These are phyloP conservation scores for Lentinus brumalis DNA, from an alignment of 768 basidiomycete species.

Conservation along the genomic window DNA sequence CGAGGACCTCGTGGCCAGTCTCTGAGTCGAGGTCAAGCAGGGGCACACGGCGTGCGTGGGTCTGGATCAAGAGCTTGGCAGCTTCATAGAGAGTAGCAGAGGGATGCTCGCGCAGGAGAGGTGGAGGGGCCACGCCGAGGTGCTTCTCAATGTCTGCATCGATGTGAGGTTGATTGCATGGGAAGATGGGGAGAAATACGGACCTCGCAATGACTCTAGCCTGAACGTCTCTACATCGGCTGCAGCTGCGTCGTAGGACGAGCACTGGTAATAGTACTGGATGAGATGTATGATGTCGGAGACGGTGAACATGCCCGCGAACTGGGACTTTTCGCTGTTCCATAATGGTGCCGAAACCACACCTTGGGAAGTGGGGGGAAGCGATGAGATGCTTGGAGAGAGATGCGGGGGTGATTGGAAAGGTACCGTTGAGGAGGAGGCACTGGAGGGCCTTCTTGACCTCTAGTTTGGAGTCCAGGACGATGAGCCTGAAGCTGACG, in stretches of 20 bases:
- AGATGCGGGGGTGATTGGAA: background rate
- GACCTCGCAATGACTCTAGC: conserved; percentile 87
- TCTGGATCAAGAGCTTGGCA: conserved; percentile 86
- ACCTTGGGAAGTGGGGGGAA: conserved; percentile 48
- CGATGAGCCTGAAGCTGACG: conserved; percentile 94
- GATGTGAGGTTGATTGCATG: conserved; percentile 11
- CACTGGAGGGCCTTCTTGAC: conserved; percentile 95
- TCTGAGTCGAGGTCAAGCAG: conserved; percentile 91
- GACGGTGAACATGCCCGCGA: conserved; percentile 99
- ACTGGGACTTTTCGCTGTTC: conserved; percentile 92
- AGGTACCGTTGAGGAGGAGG: conserved; percentile 73
- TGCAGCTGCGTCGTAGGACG: conserved; percentile 79
- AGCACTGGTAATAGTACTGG: conserved; percentile 93
- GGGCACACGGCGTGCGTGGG: conserved; percentile 92
- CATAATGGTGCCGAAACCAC: conserved; percentile 98
- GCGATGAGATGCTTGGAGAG: conserved; percentile 4
- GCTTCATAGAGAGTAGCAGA: conserved; percentile 88
- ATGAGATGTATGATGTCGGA: conserved; percentile 99
- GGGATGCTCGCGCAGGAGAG: conserved; percentile 87
- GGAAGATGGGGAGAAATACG: conserved; percentile 25
- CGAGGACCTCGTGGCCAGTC: conserved; percentile 93
- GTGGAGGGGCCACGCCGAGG: conserved; percentile 90
- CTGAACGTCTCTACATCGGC: conserved; percentile 92
- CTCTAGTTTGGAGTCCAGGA: conserved; percentile 92
- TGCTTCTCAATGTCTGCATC: conserved; percentile 86